A percentile compares a stretch with the other conserved stretches of the same genome.
Evolutionary conservation across 2,329 filamentous ascomycete species (phyloP).

Genomic region (Colletotrichum sp.): DNA sequence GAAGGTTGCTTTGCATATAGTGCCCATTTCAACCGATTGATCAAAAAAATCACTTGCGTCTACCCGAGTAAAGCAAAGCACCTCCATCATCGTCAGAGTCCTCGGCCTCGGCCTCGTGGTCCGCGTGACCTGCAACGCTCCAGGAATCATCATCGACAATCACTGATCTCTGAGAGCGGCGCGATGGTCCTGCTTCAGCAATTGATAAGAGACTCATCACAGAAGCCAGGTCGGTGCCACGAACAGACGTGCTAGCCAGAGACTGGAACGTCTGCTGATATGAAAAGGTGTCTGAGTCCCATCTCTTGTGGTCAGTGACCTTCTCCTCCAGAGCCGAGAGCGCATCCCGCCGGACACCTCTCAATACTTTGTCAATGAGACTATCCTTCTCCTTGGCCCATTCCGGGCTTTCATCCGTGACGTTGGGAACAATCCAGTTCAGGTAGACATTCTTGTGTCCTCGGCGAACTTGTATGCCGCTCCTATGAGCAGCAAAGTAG

Average conservation of each 20-base stretch:
- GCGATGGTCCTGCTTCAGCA: background rate
- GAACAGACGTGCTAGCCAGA: background rate
- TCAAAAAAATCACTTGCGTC: background rate
- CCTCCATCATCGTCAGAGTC: background rate
- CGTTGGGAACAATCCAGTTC: conserved; percentile 21
- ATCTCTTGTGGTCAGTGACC: background rate
- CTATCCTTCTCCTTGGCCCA: background rate
- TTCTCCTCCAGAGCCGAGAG: conserved; percentile 5
- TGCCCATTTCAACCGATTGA: background rate
- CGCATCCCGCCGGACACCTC: background rate
- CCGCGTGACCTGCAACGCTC: background rate
- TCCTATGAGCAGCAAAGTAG: conserved; percentile 20
- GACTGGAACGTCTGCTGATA: background rate
- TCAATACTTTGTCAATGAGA: background rate
- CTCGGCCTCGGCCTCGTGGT: background rate
- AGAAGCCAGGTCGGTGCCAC: background rate
- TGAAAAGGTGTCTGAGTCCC: background rate
- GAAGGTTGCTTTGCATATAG: too few species aligned
- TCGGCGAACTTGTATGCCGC: conserved; percentile 17
- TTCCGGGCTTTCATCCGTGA: background rate
- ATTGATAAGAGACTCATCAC: background rate
- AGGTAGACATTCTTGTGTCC: conserved; percentile 22
- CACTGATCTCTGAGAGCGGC: background rate
- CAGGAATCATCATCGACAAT: background rate
- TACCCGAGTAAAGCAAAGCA: background rate